Percentiles rank a stretch among this genome's conserved stretches.
Conservation (phyloP, 1,284 basidiomycete species). For the Sphaerobolus stellatus region DNA sequence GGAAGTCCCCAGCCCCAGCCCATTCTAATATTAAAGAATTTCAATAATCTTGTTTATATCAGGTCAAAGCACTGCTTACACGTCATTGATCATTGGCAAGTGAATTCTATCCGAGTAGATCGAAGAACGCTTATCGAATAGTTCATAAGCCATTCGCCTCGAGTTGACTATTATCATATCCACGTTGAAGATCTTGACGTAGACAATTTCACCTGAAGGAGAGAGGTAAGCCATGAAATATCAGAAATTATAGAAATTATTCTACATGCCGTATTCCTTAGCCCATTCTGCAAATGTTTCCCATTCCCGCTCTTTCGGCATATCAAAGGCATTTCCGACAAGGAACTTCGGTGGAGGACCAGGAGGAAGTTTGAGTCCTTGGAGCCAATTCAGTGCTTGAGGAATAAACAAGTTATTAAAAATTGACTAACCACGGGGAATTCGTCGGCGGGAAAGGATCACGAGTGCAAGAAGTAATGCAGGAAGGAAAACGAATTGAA, state of each 20-base stretch:
- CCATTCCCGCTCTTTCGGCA: slow-evolving; percentile 15
- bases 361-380: slow-evolving; percentile 32
- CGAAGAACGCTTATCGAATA: slow-evolving; percentile 9
- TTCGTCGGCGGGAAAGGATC: too few relatives aligned
- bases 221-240: neutral
- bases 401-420: too few relatives aligned
- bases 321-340: slow-evolving; percentile 19
- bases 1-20: too few relatives aligned
- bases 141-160: slow-evolving; percentile 8
- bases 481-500: too few relatives aligned
- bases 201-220: slow-evolving; percentile 11
- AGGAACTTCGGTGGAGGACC: slow-evolving; percentile 42
- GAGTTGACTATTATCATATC: slow-evolving; percentile 12
- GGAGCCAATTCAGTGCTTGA: too few relatives aligned
- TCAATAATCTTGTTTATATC: neutral
- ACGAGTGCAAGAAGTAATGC: too few relatives aligned
- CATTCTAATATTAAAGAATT: too few relatives aligned
- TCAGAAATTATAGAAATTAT: neutral
- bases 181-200: slow-evolving; percentile 5
- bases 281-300: slow-evolving; percentile 11
- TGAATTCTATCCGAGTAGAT: slow-evolving; percentile 7
- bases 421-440: too few relatives aligned
- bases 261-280: slow-evolving; percentile 17
- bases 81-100: neutral
- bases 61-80: neutral